Percentiles rank a stretch among this genome's conserved stretches.
Conservation (phyloP, 352 stramenopile species). For the Pythium rishiriense region DNA sequence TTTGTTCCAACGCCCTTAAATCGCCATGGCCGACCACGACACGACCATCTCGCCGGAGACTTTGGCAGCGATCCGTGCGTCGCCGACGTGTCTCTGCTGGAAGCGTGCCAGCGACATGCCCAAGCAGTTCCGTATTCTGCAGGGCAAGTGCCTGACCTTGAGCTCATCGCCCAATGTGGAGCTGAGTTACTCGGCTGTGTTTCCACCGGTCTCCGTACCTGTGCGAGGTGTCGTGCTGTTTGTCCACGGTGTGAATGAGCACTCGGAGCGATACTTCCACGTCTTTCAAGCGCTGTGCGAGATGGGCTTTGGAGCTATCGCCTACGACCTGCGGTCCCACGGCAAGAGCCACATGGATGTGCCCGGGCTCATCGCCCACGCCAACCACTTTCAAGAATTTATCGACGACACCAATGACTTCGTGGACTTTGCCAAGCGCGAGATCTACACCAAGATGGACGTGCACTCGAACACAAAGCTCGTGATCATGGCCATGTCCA, state of each 20-base stretch:
- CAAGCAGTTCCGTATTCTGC: not conserved
- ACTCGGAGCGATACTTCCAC: conserved; percentile 28
- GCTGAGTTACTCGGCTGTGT: conserved; percentile 13
- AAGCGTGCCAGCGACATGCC: conserved; percentile 9
- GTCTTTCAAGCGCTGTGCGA: conserved; percentile 18
- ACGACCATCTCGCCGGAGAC: conserved; percentile 6
- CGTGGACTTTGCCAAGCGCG: conserved; percentile 15
- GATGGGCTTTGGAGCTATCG: conserved; percentile 14
- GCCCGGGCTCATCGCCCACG: conserved; percentile 10
- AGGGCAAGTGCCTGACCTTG: not conserved
- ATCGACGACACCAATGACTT: conserved; percentile 31
- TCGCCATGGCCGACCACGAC: not conserved
- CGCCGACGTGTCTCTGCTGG: not conserved
- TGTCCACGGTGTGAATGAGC: conserved; percentile 26
- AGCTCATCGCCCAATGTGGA: not conserved
- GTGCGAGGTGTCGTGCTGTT: conserved; percentile 21
- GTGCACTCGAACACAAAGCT: not conserved
- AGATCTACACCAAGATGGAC: conserved; percentile 18
- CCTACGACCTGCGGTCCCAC: conserved; percentile 27
- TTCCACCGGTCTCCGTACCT: conserved; percentile 1
- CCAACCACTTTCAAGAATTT: conserved; percentile 15
- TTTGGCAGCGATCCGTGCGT: not conserved
- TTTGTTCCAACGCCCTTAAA: no score
- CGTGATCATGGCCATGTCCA: conserved; percentile 22
- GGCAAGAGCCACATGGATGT: conserved; percentile 24